A percentile compares a stretch with the other conserved stretches of the same genome.
Evolutionary conservation across 2,329 filamentous ascomycete genomes (phyloP).

Genomic region (Ceratocystis colombiana): DNA sequence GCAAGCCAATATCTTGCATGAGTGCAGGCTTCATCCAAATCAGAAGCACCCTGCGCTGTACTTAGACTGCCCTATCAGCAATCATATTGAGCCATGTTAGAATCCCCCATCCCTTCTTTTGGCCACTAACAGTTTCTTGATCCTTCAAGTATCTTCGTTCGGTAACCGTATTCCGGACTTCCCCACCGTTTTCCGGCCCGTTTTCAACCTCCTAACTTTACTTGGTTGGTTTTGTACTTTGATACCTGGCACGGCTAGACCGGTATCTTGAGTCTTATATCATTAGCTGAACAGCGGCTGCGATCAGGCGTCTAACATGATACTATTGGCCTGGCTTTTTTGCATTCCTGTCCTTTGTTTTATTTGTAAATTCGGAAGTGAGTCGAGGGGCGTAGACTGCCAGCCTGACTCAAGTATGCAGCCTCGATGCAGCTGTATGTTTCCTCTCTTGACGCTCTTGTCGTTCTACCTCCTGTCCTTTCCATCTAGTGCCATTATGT

Average conservation of each 20-base stretch:
- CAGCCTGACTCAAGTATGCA: neutral
- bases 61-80: too few relatives aligned
- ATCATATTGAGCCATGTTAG: neutral
- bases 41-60: too few relatives aligned
- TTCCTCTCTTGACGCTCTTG: neutral
- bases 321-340: too few relatives aligned
- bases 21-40: too few relatives aligned
- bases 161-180: conserved; percentile 12
- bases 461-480: neutral
- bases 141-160: neutral
- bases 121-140: neutral
- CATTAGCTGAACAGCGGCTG: neutral
- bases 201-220: conserved; percentile 3
- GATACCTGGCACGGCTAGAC: neutral
- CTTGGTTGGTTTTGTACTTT: neutral
- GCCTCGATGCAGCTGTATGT: neutral
- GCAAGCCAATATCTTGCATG: neutral
- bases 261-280: neutral
- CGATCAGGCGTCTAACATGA: neutral
- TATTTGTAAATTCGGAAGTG: neutral
- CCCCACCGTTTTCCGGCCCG: conserved; percentile 2
- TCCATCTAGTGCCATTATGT: too few relatives aligned
- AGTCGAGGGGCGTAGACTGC: neutral
- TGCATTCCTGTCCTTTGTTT: neutral
- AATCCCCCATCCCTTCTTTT: neutral